A percentile compares a stretch with the other conserved stretches of the same genome.
Evolutionary conservation across 495 filamentous ascomycete species (phyloP).

Genomic region (Hyaloscypha finlandica): DNA sequence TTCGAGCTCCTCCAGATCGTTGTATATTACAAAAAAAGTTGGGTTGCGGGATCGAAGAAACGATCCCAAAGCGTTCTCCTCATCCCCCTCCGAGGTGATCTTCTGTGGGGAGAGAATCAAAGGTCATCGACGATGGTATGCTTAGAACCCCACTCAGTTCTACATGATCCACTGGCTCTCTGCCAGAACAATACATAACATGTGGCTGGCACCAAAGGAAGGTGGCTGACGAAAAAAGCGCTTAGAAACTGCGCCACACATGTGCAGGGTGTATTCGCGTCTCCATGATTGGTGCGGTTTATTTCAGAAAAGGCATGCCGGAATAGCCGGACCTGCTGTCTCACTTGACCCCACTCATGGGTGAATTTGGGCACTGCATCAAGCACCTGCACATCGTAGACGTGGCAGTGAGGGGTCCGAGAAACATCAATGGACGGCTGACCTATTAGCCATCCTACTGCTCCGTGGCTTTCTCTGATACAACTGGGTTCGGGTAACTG

Average conservation of each 20-base stretch:
- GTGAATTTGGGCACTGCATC: neutral
- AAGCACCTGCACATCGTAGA: neutral
- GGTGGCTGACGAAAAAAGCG: neutral
- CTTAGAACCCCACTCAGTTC: too few relatives aligned
- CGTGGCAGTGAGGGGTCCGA: neutral
- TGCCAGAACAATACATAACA: too few relatives aligned
- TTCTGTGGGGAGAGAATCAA: too few relatives aligned
- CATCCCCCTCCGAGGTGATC: too few relatives aligned
- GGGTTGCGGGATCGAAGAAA: too few relatives aligned
- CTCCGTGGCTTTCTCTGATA: too few relatives aligned
- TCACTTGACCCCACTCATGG: neutral
- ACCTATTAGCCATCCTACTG: neutral
- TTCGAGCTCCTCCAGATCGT: too few relatives aligned
- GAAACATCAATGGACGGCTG: neutral
- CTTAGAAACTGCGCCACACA: neutral
- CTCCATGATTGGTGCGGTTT: neutral
- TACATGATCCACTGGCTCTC: too few relatives aligned
- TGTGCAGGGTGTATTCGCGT: neutral
- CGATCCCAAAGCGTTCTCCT: too few relatives aligned
- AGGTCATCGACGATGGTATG: too few relatives aligned
- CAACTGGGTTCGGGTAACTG: too few relatives aligned
- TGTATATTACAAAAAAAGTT: too few relatives aligned
- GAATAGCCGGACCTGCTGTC: neutral
- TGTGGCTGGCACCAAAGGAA: neutral
- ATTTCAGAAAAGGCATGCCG: neutral